Base-by-base conservation (phyloP, 2,329 filamentous ascomycete species). In the Fusarium keratoplasticum region DNA sequence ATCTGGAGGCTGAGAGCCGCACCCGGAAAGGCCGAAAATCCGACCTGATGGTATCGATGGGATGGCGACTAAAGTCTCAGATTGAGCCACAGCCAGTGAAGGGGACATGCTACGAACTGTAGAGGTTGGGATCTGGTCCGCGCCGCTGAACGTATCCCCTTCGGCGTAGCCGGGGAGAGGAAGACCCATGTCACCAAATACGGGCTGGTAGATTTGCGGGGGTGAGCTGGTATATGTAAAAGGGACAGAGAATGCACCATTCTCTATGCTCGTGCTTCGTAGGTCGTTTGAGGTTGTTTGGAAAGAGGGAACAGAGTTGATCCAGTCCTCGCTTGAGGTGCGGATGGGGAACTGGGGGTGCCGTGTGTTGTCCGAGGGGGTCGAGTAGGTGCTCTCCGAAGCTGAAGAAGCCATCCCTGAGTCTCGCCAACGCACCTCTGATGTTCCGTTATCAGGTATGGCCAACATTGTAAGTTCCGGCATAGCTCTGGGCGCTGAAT, bases 61-160 rank as follows among this genome's bases (percentile, higher is more conserved):
- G 73, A 85, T 77, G 76, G 84, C 85, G 80, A 87, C 83, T 83
- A 89, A 76, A 81, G 84, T 83, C 80, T 87, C 87, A 81, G 83
- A 83, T 81, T 86, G 84, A 79, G 84, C 82, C 79, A 84, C 82
- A 74, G 85, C 83, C 76, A 84, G 79, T 78, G 83, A 82, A 81
- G 87, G 86, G 78, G 86, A 86, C 72, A 84, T 82, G 81, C 84
- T 86, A 84, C 87, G 86, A 83, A 88, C 83, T 79, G 85, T 81
- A 78, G 82, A 83, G 74, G 80, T 72, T 69, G 83, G 83, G 50
- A 81, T 79, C 50, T 83, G 82, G 66, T 83, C 80, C 40, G 82
- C 68, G 62, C 80, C 79, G 44, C 83, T 83, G 64, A 85, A 79
- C 52, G 79, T 63, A 54, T 75, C 77, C 35, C 83, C 80, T 33